A percentile compares a stretch with the other conserved stretches of the same genome.
Conservation (phyloP, 2,329 filamentous ascomycete genomes). For the Tolypocladium inflatum region DNA sequence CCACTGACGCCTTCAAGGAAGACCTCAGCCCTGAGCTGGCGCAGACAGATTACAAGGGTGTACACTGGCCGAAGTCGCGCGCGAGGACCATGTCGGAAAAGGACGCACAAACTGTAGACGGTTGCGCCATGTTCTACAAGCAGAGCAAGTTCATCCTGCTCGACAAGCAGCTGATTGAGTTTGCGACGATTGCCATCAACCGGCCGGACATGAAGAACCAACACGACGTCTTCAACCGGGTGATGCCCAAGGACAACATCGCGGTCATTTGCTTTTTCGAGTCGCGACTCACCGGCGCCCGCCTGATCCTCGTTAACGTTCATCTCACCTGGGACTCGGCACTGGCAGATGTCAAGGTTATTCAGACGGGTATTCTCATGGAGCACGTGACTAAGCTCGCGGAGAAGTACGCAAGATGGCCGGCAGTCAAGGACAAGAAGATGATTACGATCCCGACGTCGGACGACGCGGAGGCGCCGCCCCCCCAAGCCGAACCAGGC, state of each 20-base stretch:
- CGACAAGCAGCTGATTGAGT: slow-evolving; percentile 91
- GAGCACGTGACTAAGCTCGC: slow-evolving; percentile 81
- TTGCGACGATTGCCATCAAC: slow-evolving; percentile 85
- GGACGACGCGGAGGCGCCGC: slow-evolving; percentile 35
- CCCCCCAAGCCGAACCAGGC: slow-evolving; percentile 54
- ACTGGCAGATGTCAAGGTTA: slow-evolving; percentile 87
- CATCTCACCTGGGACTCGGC: slow-evolving; percentile 93
- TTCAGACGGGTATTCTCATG: slow-evolving; percentile 93
- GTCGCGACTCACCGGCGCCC: slow-evolving; percentile 79
- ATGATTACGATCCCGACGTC: slow-evolving; percentile 34
- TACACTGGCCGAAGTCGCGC: slow-evolving; percentile 84
- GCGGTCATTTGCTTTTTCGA: slow-evolving; percentile 88
- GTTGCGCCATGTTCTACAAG: slow-evolving; percentile 96
- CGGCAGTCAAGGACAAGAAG: slow-evolving; percentile 74
- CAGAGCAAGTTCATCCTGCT: slow-evolving; percentile 87
- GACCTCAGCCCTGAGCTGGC: slow-evolving; percentile 83
- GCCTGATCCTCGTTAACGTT: slow-evolving; percentile 86
- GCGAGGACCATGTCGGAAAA: slow-evolving; percentile 87
- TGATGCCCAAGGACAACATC: slow-evolving; percentile 98
- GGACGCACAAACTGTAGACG: slow-evolving; percentile 84
- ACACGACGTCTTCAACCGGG: slow-evolving; percentile 94
- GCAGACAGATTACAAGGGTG: slow-evolving; percentile 82
- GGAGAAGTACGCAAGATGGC: slow-evolving; percentile 73
- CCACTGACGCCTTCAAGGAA: slow-evolving; percentile 83
- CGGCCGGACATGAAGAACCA: slow-evolving; percentile 95